phyloP scores from a whole-genome alignment of 2,329 filamentous ascomycete species.

The Neopestalotiopsis clavispora region DNA sequence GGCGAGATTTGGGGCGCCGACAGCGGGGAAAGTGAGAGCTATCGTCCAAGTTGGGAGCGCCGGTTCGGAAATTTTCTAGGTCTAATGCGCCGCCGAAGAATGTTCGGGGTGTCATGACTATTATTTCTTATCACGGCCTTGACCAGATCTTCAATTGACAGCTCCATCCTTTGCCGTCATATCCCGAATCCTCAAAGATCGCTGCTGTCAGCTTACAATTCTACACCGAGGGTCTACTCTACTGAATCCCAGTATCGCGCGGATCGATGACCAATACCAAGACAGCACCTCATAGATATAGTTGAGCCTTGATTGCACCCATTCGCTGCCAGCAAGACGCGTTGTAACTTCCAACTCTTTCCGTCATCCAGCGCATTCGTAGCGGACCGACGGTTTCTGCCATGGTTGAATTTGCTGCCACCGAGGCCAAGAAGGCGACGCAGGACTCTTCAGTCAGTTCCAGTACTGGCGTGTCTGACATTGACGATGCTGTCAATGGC shows the following conservation, averaged over 20 bases:
- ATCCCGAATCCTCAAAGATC: not conserved
- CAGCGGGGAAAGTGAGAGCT: conserved; percentile 6
- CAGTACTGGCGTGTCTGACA: conserved; percentile 29
- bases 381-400: conserved; percentile 14
- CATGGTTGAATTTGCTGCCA: conserved; percentile 35
- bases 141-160: not conserved
- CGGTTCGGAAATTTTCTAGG: conserved; percentile 8
- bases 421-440: conserved; percentile 20
- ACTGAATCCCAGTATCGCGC: not conserved
- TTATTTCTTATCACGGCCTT: not conserved
- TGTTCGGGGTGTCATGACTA: not conserved
- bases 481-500: conserved; percentile 37
- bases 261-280: not conserved
- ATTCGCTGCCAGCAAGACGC: not conserved
- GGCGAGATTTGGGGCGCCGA: conserved; percentile 4
- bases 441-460: conserved; percentile 27
- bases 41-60: not conserved
- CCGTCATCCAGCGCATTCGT: not conserved
- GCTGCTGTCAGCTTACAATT: not conserved
- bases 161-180: not conserved
- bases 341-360: not conserved
- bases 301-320: not conserved
- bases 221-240: not conserved
- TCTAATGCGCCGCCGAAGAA: not conserved
- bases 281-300: not conserved